A percentile compares a stretch with the other conserved stretches of the same genome.
Conservation (phyloP, 345 rosid genomes). For the Nephelium lappaceum region DNA sequence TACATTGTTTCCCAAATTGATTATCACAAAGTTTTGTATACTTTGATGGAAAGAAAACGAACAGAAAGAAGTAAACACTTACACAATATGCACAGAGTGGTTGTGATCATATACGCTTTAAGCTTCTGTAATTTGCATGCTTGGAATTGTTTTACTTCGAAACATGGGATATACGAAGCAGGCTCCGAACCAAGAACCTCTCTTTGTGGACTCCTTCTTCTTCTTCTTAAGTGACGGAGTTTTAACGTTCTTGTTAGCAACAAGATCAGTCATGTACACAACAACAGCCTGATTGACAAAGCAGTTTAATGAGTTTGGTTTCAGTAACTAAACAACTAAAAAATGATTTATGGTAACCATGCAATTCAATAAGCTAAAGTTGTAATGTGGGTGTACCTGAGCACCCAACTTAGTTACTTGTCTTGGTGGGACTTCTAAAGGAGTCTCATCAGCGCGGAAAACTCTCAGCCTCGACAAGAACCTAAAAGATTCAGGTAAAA, state of each 20-base stretch:
- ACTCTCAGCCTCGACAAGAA: conserved; percentile 49
- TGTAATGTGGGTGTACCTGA: conserved; percentile 43
- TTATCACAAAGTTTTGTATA: neutral
- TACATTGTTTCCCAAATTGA: conserved; percentile 8
- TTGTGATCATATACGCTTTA: neutral
- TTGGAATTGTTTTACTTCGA: neutral
- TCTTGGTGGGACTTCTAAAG: conserved; percentile 65
- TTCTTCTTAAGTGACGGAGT: conserved; percentile 29
- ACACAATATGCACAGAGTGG: conserved; percentile 4
- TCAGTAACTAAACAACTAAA: neutral
- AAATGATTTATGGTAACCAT: neutral
- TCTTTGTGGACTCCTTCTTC: conserved; percentile 11
- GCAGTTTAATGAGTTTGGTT: conserved; percentile 4
- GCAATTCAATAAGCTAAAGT: neutral
- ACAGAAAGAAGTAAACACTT: neutral
- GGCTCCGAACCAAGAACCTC: conserved; percentile 35
- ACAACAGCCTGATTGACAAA: conserved; percentile 51
- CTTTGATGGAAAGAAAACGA: conserved; percentile 3
- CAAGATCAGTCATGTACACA: conserved; percentile 49
- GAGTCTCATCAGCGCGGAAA: conserved; percentile 58
- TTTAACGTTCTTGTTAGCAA: conserved; percentile 29
- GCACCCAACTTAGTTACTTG: conserved; percentile 52
- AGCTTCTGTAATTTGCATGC: conserved; percentile 8
- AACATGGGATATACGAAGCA: conserved; percentile 31
- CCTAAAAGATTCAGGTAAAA: conserved; percentile 59